Base-by-base conservation (phyloP, 1,284 basidiomycete species). In the Trichosporon sp. region DNA sequence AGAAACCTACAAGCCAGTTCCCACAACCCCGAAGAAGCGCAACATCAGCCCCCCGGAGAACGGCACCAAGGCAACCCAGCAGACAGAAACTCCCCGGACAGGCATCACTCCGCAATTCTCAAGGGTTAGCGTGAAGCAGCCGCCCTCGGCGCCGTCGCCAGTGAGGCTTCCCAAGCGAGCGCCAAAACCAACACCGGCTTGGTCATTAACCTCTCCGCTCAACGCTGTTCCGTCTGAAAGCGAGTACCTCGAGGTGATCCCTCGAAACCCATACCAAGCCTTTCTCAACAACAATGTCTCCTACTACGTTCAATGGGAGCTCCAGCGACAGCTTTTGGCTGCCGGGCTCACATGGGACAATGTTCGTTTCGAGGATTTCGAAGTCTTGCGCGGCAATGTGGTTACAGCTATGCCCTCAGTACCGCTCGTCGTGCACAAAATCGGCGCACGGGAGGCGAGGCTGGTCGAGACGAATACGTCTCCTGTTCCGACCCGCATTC, bases 251-350 rank as follows among this genome's bases (percentile, higher is more conserved):
- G 64, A 71, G 11, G 32, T 76, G 56, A n/a, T 73, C 18, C 70
- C 74, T 3, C 65, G 60, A 2, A 70, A 70, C 38, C 66, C 56
- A 1, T 76, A 76, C 35, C 76, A 76, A 51, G 69, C 65, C 3
- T 27, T 65, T 15, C 32, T 74, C 6, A 71, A 73, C 56, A 66
- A 65, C 27, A 21, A 64, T 3, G 47, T 79, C 21, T 64, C 51
- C 5, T 79, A 74, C 32, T 71, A 71, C 12, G 73, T 78, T 1
- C 79, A 78, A 66, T 79, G 77, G 78, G 77, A 78, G 56, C 63
- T 79, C 2, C 70, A 76, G 21, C 60, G 75, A 18, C 68, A 66
- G 11, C 25, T 80, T 21, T 13, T 64, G n/a, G 44, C 72, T 11
- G 15, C 58, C 1, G 62, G 62, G 0, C 21, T 76, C 0, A 25